Base-by-base conservation (phyloP, 495 filamentous ascomycete species). In the Pseudotulostoma volvatum region DNA sequence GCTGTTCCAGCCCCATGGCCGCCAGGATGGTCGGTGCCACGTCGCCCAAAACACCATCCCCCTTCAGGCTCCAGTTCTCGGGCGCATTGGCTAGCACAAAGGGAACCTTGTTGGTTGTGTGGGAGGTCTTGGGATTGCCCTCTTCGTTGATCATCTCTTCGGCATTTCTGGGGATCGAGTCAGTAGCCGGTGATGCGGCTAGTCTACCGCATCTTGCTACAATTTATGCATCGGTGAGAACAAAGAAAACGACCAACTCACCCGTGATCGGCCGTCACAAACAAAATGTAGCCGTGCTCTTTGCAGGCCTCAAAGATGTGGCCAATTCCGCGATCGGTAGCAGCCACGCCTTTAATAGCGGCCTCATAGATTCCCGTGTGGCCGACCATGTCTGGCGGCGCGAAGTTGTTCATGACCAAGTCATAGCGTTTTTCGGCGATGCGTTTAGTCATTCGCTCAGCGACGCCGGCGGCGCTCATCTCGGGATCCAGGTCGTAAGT, bases 371-470 rank as follows among this genome's bases (percentile, higher is more conserved):
- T 86, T 50, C 90, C 90, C 7, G 90, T 97, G 66, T 97, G 90
- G 48, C 90, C 90, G 44, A 97, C 90, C 90, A 97, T 97, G 63
- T 97, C 90, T 33, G 90, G 92, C 15, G 92, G 88, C 20, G 90
- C 90, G 56, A 97, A 96, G 73, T 97, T 97, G 77, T 96, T 95
- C 90, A 97, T 97, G 51, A 97, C 63, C 53, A 97, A 95, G 52
- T 86, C 84, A 61, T 87, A 90, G 45, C 79, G 73, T 49, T 72
- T 68, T 61, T 84, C 80, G 9, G 54, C 70, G 48, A 97, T 79
- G 38, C 87, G 74, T 64, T 87, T 81, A 59, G 67, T 70, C 41
- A 93, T 76, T 66, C 90, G 84, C 44, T 90, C 67, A 13, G 82
- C 92, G 8, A 97, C 90, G 13, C 64, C 81, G 38, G 73, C 78